Evolutionary conservation across 768 basidiomycete genomes (phyloP), one percentile per base, ranked within the genome.

Genomic region (Macrolepiota albuminosa): DNA sequence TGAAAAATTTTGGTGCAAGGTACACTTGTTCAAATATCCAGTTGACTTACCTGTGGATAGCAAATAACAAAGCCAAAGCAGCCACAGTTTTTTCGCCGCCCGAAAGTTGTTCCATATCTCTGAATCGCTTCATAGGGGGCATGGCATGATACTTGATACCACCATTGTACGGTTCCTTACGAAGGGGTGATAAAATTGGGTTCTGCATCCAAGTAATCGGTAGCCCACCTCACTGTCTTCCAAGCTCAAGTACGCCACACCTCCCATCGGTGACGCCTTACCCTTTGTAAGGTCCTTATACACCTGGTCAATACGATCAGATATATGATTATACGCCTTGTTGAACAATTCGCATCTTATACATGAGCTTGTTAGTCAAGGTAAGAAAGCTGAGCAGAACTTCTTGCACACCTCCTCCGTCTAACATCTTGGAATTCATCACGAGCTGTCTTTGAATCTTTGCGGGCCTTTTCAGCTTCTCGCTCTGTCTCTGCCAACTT

Each of bases 71-170:
- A 1, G 96, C 96, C n/a, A 98, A 77, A 6, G 96, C 96, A 6
- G 97, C 97, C 51, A 98, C 95, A 0, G 97, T 98, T 78, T 98
- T 98, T 72, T 99, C 97, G 24, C 96, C 97, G 56, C 96, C 97
- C 0, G 95, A 98, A 14, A 98, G 78, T 71, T 98, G 96, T 60
- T 98, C 95, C 95, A 98, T 98, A 70, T 98, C 97, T 62, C 95
- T 84, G 82, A 98, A 98, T 2, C 95, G 90, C 72, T 99, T 99
- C 89, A 98, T 96, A 0, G 97, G 97, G 0, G 97, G 97, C 97
- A 98, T 99, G 1, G 96, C 95, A 69, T 98, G 96, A 70, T 98
- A 98, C 73, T 97, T 98, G 77, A 99, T 93, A 56, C 97, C 93
- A 40, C 84, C 86, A 24, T 78, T 79, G 64, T 94, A 94, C 1